phyloP scores from a whole-genome alignment of 345 rosid species.

The Pelargonium nanum region DNA sequence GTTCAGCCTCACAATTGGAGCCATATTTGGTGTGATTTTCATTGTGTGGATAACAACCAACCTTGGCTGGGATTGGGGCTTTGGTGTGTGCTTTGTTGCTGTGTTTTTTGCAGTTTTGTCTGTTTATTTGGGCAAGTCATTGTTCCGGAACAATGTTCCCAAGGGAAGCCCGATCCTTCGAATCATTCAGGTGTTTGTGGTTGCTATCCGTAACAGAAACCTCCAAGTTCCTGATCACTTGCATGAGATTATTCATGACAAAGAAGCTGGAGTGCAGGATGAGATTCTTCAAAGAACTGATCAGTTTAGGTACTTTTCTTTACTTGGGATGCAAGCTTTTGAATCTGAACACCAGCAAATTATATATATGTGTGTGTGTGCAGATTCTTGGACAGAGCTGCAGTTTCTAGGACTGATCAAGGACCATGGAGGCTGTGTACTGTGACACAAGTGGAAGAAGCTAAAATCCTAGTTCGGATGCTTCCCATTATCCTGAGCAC shows the following conservation, averaged over 20 bases:
- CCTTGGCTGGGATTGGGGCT: slow-evolving; percentile 48
- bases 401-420: slow-evolving; percentile 6
- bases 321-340: not conserved
- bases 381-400: slow-evolving; percentile 50
- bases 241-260: slow-evolving; percentile 36
- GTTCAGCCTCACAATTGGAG: slow-evolving; percentile 39
- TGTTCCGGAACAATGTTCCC: slow-evolving; percentile 37
- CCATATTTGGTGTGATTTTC: slow-evolving; percentile 37
- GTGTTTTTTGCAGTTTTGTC: slow-evolving; percentile 23
- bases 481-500: slow-evolving; percentile 49
- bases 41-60: slow-evolving; percentile 42
- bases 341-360: not conserved
- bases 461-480: slow-evolving; percentile 48
- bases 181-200: slow-evolving; percentile 36
- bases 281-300: slow-evolving; percentile 36
- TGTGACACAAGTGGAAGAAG: slow-evolving; percentile 55
- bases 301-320: slow-evolving; percentile 39
- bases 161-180: slow-evolving; percentile 41
- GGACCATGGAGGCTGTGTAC: slow-evolving; percentile 49
- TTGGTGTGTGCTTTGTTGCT: slow-evolving; percentile 23
- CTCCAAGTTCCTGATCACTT: slow-evolving; percentile 38
- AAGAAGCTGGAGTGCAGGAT: slow-evolving; percentile 19
- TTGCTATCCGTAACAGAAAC: slow-evolving; percentile 26
- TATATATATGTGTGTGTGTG: not conserved
- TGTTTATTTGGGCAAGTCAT: slow-evolving; percentile 36